Percentiles rank a stretch among this genome's conserved stretches.
Evolutionary conservation across 345 rosid genomes (phyloP).

Genomic region (Durio zibethinus): DNA sequence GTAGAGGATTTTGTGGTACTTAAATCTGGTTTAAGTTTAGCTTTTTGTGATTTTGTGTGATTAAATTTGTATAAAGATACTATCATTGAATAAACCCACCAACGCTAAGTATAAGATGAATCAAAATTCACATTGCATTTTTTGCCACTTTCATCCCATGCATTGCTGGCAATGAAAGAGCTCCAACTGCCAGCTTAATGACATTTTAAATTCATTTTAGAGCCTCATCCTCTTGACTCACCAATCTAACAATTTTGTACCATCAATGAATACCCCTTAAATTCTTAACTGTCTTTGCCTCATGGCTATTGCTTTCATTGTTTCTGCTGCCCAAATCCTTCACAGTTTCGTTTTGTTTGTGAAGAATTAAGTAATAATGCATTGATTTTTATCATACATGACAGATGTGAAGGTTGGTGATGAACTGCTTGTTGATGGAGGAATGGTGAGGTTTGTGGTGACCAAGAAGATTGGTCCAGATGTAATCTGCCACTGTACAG

Average conservation of each 20-base stretch:
- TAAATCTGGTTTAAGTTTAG: background rate
- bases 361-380: background rate
- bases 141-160: background rate
- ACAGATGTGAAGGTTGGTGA: constrained; percentile 65
- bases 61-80: background rate
- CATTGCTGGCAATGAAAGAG: background rate
- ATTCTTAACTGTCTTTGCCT: background rate
- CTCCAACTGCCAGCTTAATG: background rate
- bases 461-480: constrained; percentile 67
- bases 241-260: background rate
- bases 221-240: background rate
- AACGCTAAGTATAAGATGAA: background rate
- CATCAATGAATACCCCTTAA: no score
- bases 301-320: background rate
- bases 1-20: background rate
- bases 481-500: constrained; percentile 58
- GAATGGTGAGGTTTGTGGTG: constrained; percentile 72
- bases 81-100: background rate
- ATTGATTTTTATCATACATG: constrained; percentile 7
- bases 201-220: background rate
- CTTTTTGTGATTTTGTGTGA: background rate
- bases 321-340: background rate
- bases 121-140: background rate
- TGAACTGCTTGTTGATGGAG: constrained; percentile 72
- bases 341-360: background rate